These are phyloP conservation scores for Aegilops bicornis DNA, from an alignment of 176 grass and related monocot genomes.

Conservation along the genomic window DNA sequence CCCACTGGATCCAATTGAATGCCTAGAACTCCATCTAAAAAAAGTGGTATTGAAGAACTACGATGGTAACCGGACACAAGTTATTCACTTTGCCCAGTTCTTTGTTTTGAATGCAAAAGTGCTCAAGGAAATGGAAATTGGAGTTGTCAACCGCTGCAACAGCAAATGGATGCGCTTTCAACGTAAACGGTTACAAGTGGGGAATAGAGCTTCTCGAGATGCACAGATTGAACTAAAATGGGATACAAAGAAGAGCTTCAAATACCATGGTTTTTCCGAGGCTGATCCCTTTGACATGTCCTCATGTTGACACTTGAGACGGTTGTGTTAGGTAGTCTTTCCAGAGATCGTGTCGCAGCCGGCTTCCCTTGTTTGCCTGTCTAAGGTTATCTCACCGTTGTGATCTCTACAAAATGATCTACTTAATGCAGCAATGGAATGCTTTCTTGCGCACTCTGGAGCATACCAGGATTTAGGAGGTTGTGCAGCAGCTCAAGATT, in stretches of 20 bases:
- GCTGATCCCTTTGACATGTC: background rate
- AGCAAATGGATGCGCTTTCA: background rate
- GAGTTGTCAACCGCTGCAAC: background rate
- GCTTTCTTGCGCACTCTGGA: no score
- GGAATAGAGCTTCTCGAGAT: slow-evolving; percentile 7
- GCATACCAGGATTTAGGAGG: no score
- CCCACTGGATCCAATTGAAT: background rate
- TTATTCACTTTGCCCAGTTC: background rate
- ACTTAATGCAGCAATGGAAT: no score
- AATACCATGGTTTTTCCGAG: background rate
- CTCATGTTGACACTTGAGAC: background rate
- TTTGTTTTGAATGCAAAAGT: slow-evolving; percentile 2
- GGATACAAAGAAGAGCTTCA: background rate
- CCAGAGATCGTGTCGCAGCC: background rate
- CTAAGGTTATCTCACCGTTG: no score
- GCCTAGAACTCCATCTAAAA: background rate
- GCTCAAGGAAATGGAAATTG: background rate
- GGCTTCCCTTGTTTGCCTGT: no score
- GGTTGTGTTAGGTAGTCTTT: background rate
- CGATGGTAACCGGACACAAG: background rate
- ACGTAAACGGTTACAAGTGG: background rate
- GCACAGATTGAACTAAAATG: slow-evolving; percentile 1
- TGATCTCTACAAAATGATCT: no score
- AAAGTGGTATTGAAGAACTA: background rate
- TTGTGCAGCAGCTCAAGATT: no score